A percentile compares a stretch with the other conserved stretches of the same genome.
Conservation (phyloP, 2,329 filamentous ascomycete species). For the Cryphonectria nitschkei region DNA sequence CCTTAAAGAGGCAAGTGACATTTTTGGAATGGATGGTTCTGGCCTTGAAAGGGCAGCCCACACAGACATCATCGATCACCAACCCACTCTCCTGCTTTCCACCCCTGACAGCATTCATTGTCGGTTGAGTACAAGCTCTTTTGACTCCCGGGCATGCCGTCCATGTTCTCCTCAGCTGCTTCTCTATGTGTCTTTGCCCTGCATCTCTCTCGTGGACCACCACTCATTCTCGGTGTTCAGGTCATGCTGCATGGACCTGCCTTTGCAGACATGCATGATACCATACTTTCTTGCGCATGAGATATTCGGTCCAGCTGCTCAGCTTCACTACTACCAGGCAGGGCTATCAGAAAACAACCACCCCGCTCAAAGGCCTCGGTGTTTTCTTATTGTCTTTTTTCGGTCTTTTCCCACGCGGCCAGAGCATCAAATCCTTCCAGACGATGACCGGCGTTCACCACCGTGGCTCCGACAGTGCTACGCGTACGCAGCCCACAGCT, state of each 20-base stretch:
- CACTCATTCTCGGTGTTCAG: background rate
- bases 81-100: background rate
- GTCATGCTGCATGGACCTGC: background rate
- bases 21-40: background rate
- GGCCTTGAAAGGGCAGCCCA: no score
- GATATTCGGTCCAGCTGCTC: background rate
- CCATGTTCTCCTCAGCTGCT: background rate
- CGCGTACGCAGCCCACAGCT: conserved; percentile 14
- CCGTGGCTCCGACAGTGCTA: conserved; percentile 19
- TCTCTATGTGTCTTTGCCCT: background rate
- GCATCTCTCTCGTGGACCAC: background rate
- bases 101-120: background rate
- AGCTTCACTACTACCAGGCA: background rate
- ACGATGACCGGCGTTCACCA: conserved; percentile 12
- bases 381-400: conserved; percentile 1
- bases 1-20: conserved; percentile 13
- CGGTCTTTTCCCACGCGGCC: background rate
- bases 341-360: background rate
- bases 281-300: background rate
- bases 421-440: background rate
- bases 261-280: background rate
- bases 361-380: conserved; percentile 9
- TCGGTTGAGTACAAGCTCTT: background rate
- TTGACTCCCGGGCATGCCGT: background rate
- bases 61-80: background rate